Evolutionary conservation across 192 early-diverging fungal species (phyloP).

Genomic region (Helicostylum pulchrum): DNA sequence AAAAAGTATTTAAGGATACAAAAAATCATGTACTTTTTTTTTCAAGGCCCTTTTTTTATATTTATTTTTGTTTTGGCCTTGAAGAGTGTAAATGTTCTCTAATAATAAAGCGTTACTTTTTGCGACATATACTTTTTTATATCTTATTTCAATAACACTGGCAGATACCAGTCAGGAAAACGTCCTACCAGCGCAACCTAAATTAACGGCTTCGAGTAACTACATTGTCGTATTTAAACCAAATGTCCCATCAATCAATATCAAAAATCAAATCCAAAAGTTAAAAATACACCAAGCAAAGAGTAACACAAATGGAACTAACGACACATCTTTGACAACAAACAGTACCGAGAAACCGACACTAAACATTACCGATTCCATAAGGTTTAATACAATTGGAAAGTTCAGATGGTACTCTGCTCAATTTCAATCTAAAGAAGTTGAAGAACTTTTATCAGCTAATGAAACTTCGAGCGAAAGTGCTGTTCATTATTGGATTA

Average conservation of each 20-base stretch:
- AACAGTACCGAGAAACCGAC: neutral
- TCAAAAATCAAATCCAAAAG: slow-evolving; percentile 23
- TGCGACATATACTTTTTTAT: no score
- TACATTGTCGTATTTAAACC: slow-evolving; percentile 35
- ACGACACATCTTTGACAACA: neutral
- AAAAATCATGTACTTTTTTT: no score
- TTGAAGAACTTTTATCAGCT: slow-evolving; percentile 12
- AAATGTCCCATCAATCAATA: neutral
- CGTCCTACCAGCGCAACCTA: slow-evolving; percentile 2
- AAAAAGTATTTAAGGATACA: no score
- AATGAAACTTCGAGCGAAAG: neutral
- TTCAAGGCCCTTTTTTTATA: no score
- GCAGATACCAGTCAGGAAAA: neutral
- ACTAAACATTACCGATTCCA: neutral
- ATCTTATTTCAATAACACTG: no score
- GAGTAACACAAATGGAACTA: neutral
- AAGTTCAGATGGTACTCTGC: slow-evolving; percentile 36
- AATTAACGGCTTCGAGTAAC: slow-evolving; percentile 12
- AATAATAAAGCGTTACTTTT: no score
- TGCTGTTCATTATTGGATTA: slow-evolving; percentile 29
- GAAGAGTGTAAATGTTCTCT: no score
- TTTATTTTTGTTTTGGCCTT: no score
- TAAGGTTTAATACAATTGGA: slow-evolving; percentile 22
- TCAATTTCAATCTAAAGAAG: slow-evolving; percentile 16
- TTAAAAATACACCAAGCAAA: slow-evolving; percentile 11